Evolutionary conservation across 2,329 filamentous ascomycete genomes (phyloP), one percentile per base, ranked within the genome.

Genomic region (Botryosphaeria dothidea): DNA sequence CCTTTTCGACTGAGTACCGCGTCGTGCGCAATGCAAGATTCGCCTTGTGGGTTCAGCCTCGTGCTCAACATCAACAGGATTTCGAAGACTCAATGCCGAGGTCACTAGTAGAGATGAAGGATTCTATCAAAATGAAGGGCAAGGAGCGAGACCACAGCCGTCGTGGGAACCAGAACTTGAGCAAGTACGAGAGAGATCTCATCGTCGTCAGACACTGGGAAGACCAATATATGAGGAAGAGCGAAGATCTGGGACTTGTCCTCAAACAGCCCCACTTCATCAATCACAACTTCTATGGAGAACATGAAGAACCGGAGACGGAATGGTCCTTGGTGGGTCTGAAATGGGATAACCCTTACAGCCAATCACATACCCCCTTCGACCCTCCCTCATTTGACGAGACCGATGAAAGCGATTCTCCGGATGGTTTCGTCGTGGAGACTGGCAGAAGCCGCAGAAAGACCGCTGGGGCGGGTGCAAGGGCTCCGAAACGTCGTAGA

Each of bases 1-100:
- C 82, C 0, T 83, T 83, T 68, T 79, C 77, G 2, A 83, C 81
- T 0, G 72, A 78, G n/a, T 75, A 75, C 60, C 69, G 69, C 25
- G 56, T 67, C 3, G 27, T 46, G 4, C 57, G 62, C 19, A 66
- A 66, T 48, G 54, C 66, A 8, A 46, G 51, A 5, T 21, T 62
- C 17, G 36, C 54, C 4, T 19, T 62, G n/a, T 65, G 61, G 61
- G 61, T 62, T 4, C 27, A 52, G 25, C 43, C 51, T 15, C 36
- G 46, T 15, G 48, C 46, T 25, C 46, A 66, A 19, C 58, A 62
- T 29, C 64, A 66, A 21, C 64, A 52, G n/a, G 27, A 48, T 13
- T 56, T 58, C 17, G 52, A 66, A n/a, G 51, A 66, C 5, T 21
- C 31, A 21, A 38, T 66, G 23, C 67, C 67, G 1, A 19, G 45